Base-by-base conservation (phyloP, 2,329 filamentous ascomycete genomes). In the Claviceps sorghi region DNA sequence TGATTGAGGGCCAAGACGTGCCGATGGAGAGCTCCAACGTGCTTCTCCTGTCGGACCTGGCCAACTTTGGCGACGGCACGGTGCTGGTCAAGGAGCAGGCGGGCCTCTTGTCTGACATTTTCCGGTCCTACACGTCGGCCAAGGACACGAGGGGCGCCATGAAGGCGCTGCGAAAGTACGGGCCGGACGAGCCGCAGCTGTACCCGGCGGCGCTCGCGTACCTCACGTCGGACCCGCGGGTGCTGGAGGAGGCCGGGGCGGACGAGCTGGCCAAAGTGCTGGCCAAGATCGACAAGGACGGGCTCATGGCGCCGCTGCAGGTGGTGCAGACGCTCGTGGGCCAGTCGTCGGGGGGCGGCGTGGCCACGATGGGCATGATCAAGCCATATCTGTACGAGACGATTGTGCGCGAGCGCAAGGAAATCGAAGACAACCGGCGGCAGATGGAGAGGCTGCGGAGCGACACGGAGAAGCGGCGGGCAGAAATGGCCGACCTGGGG, bases 311-410 rank as follows among this genome's bases (percentile, higher is more conserved):
- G 0, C 93, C 93, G 0, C 73, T 98, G 4, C 93, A 98, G 65
- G 93, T 98, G 34, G 93, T 98, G 17, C 91, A 98, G 67, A 93
- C 90, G 0, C 78, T 98, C 0, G 72, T 97, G 2, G 72, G 74
- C n/a, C 72, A 77, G 67, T 73, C 64, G 53, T 69, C 55, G 0
- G 61, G 64, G 17, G 63, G 65, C 7, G 66, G 83, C 6, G 88
- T 96, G 2, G 91, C 94, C 1, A 97, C 89, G 0, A 96, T 98
- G 87, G 93, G 91, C 49, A 89, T 97, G 78, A 84, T 98, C 56
- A 97, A 96, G 69, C 82, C 83, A 6, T 98, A 98, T 67, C 80
- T 98, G 2, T 81, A 86, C 57, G 82, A 86, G 49, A 95, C 90
- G 9, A 95, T 98, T 57, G 83, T 88, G 59, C 82, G 88, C 49